Percentiles rank a stretch among this genome's conserved stretches.
phyloP scores from a whole-genome alignment of 139 green algal species.

The Micromonas pusilla region DNA sequence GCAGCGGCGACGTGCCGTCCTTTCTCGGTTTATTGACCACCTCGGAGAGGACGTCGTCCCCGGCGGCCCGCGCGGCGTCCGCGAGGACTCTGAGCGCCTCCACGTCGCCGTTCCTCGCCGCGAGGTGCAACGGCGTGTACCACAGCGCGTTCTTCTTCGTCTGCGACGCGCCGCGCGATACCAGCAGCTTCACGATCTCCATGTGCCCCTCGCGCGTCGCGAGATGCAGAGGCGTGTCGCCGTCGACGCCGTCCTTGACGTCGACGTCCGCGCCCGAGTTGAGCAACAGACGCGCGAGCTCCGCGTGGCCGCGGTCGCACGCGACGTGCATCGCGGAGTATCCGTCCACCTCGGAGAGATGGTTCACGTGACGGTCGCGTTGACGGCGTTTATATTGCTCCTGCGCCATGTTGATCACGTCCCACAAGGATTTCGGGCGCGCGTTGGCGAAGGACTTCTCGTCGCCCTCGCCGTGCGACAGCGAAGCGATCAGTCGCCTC shows the following conservation, averaged over 20 bases:
- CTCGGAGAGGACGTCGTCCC: neutral
- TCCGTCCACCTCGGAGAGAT: neutral
- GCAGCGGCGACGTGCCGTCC: conserved; percentile 14
- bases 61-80: neutral
- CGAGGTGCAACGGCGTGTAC: neutral
- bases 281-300: neutral
- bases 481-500: too few relatives aligned
- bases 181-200: neutral
- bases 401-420: neutral
- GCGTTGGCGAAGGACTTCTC: neutral
- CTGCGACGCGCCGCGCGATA: neutral
- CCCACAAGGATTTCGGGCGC: neutral
- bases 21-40: neutral
- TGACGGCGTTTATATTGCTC: neutral
- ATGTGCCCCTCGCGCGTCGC: neutral
- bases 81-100: neutral
- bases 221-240: neutral
- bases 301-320: neutral
- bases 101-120: neutral
- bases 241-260: neutral
- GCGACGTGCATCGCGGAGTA: neutral
- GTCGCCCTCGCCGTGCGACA: neutral
- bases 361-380: neutral
- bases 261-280: neutral
- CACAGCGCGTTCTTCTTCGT: neutral